These are phyloP conservation scores for Metroxylon sagu DNA, from an alignment of 176 grass and related monocot species.

Conservation along the genomic window DNA sequence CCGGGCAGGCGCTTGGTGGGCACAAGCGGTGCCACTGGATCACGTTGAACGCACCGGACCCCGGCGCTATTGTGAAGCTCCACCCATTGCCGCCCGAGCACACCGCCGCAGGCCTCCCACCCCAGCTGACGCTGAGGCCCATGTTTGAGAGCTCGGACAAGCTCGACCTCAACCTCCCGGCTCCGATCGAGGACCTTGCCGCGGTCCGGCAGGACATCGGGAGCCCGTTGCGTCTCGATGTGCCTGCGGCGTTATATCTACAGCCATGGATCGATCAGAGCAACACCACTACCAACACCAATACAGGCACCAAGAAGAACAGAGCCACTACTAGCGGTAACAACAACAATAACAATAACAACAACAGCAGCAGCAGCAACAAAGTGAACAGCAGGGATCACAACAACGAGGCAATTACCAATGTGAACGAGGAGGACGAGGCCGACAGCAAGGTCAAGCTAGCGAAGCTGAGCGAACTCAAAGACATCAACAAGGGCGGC, in stretches of 20 bases:
- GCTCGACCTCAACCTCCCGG: conserved; percentile 40
- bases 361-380: conserved; percentile 7
- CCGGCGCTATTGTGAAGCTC: conserved; percentile 13
- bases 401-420: background rate
- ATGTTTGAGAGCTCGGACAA: conserved; percentile 24
- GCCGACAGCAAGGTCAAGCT: conserved; percentile 49
- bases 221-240: conserved; percentile 25
- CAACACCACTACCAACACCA: background rate
- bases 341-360: conserved; percentile 10
- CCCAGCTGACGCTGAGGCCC: conserved; percentile 32
- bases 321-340: conserved; percentile 11
- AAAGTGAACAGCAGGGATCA: conserved; percentile 1
- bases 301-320: conserved; percentile 3
- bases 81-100: conserved; percentile 22
- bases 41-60: conserved; percentile 33
- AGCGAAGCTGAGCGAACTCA: conserved; percentile 50
- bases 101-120: conserved; percentile 7
- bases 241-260: conserved; percentile 12
- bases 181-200: conserved; percentile 21
- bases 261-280: conserved; percentile 10
- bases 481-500: conserved; percentile 45
- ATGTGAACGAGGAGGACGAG: conserved; percentile 37
- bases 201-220: conserved; percentile 5
- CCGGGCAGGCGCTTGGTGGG: conserved; percentile 82
- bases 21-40: conserved; percentile 96